These are phyloP conservation scores for Nematocida major DNA, from an alignment of 371 early-diverging fungal species.

Conservation along the genomic window DNA sequence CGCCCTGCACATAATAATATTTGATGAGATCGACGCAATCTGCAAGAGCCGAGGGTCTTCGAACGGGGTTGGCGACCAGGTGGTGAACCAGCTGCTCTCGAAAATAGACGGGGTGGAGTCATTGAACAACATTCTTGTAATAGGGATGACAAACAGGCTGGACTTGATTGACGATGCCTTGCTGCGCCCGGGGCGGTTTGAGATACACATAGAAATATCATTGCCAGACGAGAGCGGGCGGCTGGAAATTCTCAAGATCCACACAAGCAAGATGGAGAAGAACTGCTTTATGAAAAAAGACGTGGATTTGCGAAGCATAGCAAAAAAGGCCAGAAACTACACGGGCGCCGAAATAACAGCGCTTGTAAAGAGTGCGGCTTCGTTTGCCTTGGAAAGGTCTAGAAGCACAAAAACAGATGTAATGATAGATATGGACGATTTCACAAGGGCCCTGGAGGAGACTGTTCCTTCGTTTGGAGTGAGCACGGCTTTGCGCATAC, in stretches of 20 bases:
- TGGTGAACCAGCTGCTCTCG: conserved; percentile 92
- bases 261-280: conserved; percentile 75
- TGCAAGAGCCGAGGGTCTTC: conserved; percentile 91
- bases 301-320: conserved; percentile 80
- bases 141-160: conserved; percentile 66
- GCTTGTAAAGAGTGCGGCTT: conserved; percentile 90
- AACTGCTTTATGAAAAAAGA: conserved; percentile 76
- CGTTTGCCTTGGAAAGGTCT: conserved; percentile 94
- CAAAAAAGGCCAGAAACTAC: conserved; percentile 88
- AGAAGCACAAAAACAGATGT: conserved; percentile 70
- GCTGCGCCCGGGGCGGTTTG: conserved; percentile 67
- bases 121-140: conserved; percentile 65
- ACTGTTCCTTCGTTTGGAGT: conserved; percentile 93
- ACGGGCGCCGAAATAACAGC: conserved; percentile 98
- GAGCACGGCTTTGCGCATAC: conserved; percentile 60
- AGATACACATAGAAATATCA: conserved; percentile 65
- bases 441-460: conserved; percentile 84
- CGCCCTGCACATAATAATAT: conserved; percentile 90
- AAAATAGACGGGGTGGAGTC: conserved; percentile 69
- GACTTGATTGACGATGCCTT: conserved; percentile 65
- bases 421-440: conserved; percentile 80
- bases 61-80: conserved; percentile 92
- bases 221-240: conserved; percentile 73
- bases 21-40: conserved; percentile 98
- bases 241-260: conserved; percentile 73